Evolutionary conservation across 1,139 yeast genomes (phyloP).

Genomic region (Candida pseudocylindracea): DNA sequence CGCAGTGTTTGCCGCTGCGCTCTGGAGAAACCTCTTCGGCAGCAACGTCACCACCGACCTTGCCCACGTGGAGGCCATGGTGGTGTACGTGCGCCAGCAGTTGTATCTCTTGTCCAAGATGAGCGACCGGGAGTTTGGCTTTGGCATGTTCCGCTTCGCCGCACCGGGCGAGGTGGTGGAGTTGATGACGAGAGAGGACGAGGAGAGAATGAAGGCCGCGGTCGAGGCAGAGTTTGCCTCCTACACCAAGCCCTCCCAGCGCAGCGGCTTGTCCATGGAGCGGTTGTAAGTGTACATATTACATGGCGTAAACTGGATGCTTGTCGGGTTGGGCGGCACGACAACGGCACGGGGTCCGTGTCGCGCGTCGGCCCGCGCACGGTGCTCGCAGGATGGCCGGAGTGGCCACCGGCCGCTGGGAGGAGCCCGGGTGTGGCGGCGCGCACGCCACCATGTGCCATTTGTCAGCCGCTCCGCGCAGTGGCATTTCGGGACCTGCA

Average conservation of each 20-base stretch:
- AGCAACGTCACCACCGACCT: conserved; percentile 70
- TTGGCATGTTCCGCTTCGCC: conserved; percentile 70
- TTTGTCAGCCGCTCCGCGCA: too few species aligned
- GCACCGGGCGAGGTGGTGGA: conserved; percentile 69
- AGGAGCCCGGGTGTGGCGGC: too few species aligned
- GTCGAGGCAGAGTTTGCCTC: conserved; percentile 21
- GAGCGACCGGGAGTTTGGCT: conserved; percentile 81
- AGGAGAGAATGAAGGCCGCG: conserved; percentile 14
- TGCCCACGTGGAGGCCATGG: conserved; percentile 68
- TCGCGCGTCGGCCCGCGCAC: too few species aligned
- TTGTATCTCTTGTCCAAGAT: conserved; percentile 66
- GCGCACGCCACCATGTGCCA: too few species aligned
- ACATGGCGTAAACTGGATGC: too few species aligned
- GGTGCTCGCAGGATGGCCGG: too few species aligned
- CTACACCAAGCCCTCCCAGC: conserved; percentile 36
- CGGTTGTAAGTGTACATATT: conserved; percentile 9
- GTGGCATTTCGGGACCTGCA: too few species aligned
- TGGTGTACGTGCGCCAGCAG: conserved; percentile 76
- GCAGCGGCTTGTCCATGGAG: conserved; percentile 38
- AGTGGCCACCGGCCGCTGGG: too few species aligned
- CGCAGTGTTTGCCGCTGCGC: conserved; percentile 65
- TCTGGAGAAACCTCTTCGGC: conserved; percentile 82
- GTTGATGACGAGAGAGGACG: conserved; percentile 44
- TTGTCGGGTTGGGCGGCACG: too few species aligned
- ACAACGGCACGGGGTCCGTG: too few species aligned